phyloP scores from a whole-genome alignment of 345 rosid genomes.

The Limnanthes douglasii region DNA sequence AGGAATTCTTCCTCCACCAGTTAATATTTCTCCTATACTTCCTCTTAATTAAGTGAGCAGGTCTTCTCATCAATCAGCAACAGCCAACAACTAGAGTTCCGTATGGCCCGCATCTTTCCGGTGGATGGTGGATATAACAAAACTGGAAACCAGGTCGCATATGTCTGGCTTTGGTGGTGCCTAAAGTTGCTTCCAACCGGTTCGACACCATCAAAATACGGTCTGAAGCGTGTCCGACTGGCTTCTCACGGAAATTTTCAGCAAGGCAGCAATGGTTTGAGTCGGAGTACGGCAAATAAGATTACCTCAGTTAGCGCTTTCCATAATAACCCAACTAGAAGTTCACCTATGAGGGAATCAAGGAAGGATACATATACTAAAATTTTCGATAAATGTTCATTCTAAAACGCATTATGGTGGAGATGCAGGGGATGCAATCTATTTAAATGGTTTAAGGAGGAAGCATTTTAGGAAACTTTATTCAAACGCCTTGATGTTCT shows the following conservation, averaged over 20 bases:
- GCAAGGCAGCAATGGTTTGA: conserved; percentile 26
- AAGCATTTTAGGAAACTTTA: conserved; percentile 87
- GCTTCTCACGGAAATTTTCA: conserved; percentile 77
- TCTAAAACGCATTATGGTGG: conserved; percentile 93
- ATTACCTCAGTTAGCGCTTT: conserved; percentile 18
- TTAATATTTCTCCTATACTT: too few species aligned
- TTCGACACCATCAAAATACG: too few species aligned
- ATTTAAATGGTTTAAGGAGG: conserved; percentile 83
- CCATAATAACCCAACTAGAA: conserved; percentile 12
- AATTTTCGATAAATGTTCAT: conserved; percentile 39
- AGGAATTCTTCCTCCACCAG: too few species aligned
- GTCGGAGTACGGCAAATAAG: conserved; percentile 22
- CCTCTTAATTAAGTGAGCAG: too few species aligned
- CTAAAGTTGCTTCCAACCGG: too few species aligned
- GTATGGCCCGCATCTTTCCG: too few species aligned
- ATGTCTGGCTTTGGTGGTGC: too few species aligned
- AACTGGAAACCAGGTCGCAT: too few species aligned
- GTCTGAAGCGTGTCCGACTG: too few species aligned
- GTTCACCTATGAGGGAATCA: conserved; percentile 20
- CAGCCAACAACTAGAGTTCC: too few species aligned
- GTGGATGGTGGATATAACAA: too few species aligned
- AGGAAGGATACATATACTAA: conserved; percentile 20
- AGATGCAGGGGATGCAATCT: conserved; percentile 70
- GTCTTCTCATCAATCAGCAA: too few species aligned
- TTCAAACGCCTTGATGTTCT: conserved; percentile 35